phyloP scores from a whole-genome alignment of 257 asterid species.

The Nicotiana otophora region DNA sequence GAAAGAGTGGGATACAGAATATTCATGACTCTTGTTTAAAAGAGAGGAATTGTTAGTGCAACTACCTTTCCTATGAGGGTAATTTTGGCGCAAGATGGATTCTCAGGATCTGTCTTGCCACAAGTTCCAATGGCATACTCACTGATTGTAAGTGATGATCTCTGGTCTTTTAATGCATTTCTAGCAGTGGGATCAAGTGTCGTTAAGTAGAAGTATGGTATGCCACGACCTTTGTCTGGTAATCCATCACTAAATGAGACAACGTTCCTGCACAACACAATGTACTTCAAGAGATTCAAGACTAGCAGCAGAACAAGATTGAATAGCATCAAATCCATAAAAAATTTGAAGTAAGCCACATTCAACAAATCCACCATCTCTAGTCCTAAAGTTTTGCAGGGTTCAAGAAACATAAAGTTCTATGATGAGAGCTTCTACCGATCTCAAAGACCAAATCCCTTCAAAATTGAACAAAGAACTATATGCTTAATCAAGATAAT shows the following conservation, averaged over 20 bases:
- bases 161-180: constrained; percentile 58
- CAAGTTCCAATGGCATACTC: constrained; percentile 72
- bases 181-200: constrained; percentile 84
- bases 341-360: not conserved
- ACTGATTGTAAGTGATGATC: constrained; percentile 74
- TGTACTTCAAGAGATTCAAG: not conserved
- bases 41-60: constrained; percentile 1
- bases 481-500: not conserved
- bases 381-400: not conserved
- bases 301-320: not conserved
- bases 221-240: constrained; percentile 60
- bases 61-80: constrained; percentile 78
- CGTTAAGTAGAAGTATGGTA: constrained; percentile 85
- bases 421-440: not conserved
- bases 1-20: not conserved
- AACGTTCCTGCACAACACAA: constrained; percentile 56
- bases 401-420: not conserved
- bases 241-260: constrained; percentile 86
- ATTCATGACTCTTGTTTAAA: not conserved
- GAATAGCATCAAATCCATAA: not conserved
- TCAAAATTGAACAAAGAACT: not conserved
- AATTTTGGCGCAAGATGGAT: constrained; percentile 74
- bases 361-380: not conserved
- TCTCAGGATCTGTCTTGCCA: constrained; percentile 73
- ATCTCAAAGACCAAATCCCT: not conserved